phyloP scores from a whole-genome alignment of 2,329 filamentous ascomycete genomes.

The Elsinoe australis region DNA sequence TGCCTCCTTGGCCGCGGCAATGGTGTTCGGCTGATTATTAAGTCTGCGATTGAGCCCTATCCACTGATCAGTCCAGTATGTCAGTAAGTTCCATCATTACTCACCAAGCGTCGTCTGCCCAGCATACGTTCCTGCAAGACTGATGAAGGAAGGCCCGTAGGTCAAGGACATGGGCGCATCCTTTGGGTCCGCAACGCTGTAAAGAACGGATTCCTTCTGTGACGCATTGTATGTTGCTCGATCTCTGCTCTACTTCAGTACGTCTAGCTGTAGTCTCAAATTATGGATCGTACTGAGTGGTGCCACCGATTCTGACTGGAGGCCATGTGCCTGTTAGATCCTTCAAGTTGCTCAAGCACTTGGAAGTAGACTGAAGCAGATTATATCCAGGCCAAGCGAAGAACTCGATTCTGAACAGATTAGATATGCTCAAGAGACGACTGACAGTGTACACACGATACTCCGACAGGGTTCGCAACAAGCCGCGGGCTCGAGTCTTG shows the following conservation, averaged over 20 bases:
- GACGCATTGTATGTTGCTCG: slow-evolving; percentile 15
- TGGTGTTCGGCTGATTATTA: slow-evolving; percentile 48
- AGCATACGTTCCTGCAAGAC: slow-evolving; percentile 42
- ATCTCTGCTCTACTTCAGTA: not conserved
- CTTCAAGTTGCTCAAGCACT: slow-evolving; percentile 11
- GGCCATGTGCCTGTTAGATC: slow-evolving; percentile 13
- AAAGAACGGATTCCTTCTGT: slow-evolving; percentile 39
- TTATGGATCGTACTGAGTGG: not conserved
- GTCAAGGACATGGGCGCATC: slow-evolving; percentile 46
- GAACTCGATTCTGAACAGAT: slow-evolving; percentile 9
- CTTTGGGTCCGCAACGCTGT: slow-evolving; percentile 40
- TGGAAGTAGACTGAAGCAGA: not conserved
- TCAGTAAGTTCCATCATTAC: not conserved
- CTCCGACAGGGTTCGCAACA: slow-evolving; percentile 3
- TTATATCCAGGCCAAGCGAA: slow-evolving; percentile 14
- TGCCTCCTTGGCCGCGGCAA: slow-evolving; percentile 44
- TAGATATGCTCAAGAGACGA: not conserved
- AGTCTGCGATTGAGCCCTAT: slow-evolving; percentile 46
- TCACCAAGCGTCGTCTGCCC: slow-evolving; percentile 44
- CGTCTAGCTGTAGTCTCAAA: not conserved
- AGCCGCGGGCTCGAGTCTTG: slow-evolving; percentile 2
- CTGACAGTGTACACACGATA: slow-evolving; percentile 1
- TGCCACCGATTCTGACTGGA: slow-evolving; percentile 13
- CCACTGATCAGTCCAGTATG: not conserved
- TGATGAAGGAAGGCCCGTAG: slow-evolving; percentile 48